A percentile compares a stretch with the other conserved stretches of the same genome.
Evolutionary conservation across 2,329 filamentous ascomycete species (phyloP).

Genomic region (Scleromitrula shiraiana): DNA sequence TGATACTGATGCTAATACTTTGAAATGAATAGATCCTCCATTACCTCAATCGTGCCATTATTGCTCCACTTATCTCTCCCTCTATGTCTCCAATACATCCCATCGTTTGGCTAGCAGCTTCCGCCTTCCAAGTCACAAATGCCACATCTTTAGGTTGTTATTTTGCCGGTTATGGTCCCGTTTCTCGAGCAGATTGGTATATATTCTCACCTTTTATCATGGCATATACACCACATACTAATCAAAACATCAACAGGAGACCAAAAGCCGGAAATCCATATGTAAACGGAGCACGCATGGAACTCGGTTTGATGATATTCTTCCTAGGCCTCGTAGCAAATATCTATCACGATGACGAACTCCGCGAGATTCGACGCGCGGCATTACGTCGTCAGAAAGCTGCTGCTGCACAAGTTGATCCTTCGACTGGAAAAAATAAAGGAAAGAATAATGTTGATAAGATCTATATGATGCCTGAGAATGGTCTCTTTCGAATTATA

Average conservation of each 20-base stretch:
- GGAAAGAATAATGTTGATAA: slow-evolving; percentile 51
- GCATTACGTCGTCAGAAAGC: slow-evolving; percentile 56
- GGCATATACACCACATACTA: background rate
- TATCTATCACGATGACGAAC: slow-evolving; percentile 81
- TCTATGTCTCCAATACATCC: slow-evolving; percentile 87
- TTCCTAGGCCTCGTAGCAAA: slow-evolving; percentile 69
- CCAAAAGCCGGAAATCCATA: slow-evolving; percentile 25
- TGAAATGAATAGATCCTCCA: slow-evolving; percentile 56
- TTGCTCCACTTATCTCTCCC: slow-evolving; percentile 76
- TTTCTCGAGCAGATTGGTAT: slow-evolving; percentile 46
- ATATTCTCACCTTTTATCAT: background rate
- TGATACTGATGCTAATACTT: background rate
- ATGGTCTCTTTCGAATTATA: slow-evolving; percentile 73
- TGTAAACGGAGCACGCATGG: slow-evolving; percentile 36
- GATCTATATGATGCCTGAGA: slow-evolving; percentile 79
- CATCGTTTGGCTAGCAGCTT: slow-evolving; percentile 54
- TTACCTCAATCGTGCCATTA: slow-evolving; percentile 81
- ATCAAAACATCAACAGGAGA: background rate
- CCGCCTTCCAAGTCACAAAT: slow-evolving; percentile 74
- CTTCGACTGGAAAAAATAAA: slow-evolving; percentile 9
- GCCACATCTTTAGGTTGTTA: slow-evolving; percentile 70
- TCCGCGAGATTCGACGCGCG: slow-evolving; percentile 75
- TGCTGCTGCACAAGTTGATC: slow-evolving; percentile 29
- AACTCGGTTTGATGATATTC: slow-evolving; percentile 66
- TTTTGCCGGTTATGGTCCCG: slow-evolving; percentile 72